Percentiles rank a stretch among this genome's conserved stretches.
Conservation (phyloP, 2,329 filamentous ascomycete species). For the Arthrobotrys megalospora region DNA sequence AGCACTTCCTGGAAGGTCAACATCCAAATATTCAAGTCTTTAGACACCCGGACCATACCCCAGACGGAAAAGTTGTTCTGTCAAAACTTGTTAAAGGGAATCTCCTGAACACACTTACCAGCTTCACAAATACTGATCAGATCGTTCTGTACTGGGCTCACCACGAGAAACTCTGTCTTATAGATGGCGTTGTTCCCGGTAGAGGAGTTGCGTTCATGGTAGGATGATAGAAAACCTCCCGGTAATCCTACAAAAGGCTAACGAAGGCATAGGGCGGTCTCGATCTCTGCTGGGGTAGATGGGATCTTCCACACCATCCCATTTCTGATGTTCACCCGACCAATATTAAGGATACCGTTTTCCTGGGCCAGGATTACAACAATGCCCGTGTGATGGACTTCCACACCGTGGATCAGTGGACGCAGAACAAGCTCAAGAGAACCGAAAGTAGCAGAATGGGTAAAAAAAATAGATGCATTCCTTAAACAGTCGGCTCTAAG, state of each 20-base stretch:
- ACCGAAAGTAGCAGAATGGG: constrained; percentile 85
- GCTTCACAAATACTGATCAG: constrained; percentile 79
- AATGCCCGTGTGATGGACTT: constrained; percentile 89
- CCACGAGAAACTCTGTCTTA: constrained; percentile 88
- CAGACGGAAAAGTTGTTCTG: constrained; percentile 50
- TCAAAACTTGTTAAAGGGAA: constrained; percentile 43
- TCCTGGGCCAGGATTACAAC: constrained; percentile 93
- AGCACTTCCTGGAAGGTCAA: constrained; percentile 80
- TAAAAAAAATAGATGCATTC: constrained; percentile 2
- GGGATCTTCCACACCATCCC: constrained; percentile 88
- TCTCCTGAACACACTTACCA: constrained; percentile 38
- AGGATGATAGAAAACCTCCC: constrained; percentile 68
- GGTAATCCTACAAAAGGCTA: not conserved
- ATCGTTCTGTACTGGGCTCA: constrained; percentile 93
- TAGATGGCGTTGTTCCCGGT: constrained; percentile 75
- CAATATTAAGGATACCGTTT: constrained; percentile 81
- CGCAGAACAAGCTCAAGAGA: constrained; percentile 88
- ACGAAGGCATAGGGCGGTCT: constrained; percentile 71
- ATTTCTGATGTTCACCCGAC: constrained; percentile 87
- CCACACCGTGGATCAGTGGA: constrained; percentile 81
- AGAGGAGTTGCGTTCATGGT: constrained; percentile 80
- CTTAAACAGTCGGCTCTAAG: not conserved
- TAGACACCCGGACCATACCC: constrained; percentile 84
- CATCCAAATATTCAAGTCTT: constrained; percentile 91
- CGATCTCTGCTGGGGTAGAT: constrained; percentile 89